phyloP scores from a whole-genome alignment of 2,329 filamentous ascomycete genomes.

The Claviceps capensis region DNA sequence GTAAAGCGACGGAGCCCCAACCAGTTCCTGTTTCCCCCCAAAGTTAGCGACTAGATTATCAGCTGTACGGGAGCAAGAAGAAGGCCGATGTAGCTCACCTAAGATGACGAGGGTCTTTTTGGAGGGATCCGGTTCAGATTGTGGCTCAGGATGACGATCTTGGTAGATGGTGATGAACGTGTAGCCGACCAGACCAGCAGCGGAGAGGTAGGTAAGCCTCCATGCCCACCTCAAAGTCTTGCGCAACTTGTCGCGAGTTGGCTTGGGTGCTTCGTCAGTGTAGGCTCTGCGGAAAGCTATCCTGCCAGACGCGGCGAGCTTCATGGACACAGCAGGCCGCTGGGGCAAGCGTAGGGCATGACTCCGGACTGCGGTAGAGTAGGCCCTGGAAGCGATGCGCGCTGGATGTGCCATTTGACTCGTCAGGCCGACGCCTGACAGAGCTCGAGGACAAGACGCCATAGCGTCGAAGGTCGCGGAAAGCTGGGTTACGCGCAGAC shows the following conservation, averaged over 20 bases:
- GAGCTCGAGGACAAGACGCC: conserved; percentile 32
- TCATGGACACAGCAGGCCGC: conserved; percentile 21
- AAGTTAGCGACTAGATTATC: conserved; percentile 1
- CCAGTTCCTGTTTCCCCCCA: conserved; percentile 59
- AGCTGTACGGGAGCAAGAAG: neutral
- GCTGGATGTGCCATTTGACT: conserved; percentile 16
- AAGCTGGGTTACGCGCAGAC: neutral
- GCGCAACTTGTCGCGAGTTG: conserved; percentile 47
- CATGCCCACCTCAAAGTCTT: conserved; percentile 65
- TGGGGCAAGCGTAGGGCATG: conserved; percentile 10
- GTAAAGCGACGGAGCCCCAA: conserved; percentile 87
- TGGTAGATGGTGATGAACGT: conserved; percentile 72
- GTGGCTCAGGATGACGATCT: conserved; percentile 67
- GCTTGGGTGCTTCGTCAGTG: conserved; percentile 36
- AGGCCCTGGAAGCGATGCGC: conserved; percentile 18
- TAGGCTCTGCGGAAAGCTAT: conserved; percentile 31
- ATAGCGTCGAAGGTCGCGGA: conserved; percentile 17
- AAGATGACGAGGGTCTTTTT: conserved; percentile 98
- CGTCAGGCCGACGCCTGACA: conserved; percentile 22
- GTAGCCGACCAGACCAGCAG: conserved; percentile 55
- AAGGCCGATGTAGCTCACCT: conserved; percentile 41
- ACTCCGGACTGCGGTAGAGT: conserved; percentile 19
- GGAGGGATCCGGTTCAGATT: conserved; percentile 61
- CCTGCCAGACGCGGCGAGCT: conserved; percentile 22
- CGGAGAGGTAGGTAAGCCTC: conserved; percentile 67